phyloP scores from a whole-genome alignment of 2,329 filamentous ascomycete species.

The Chrysosporium queenslandicum region DNA sequence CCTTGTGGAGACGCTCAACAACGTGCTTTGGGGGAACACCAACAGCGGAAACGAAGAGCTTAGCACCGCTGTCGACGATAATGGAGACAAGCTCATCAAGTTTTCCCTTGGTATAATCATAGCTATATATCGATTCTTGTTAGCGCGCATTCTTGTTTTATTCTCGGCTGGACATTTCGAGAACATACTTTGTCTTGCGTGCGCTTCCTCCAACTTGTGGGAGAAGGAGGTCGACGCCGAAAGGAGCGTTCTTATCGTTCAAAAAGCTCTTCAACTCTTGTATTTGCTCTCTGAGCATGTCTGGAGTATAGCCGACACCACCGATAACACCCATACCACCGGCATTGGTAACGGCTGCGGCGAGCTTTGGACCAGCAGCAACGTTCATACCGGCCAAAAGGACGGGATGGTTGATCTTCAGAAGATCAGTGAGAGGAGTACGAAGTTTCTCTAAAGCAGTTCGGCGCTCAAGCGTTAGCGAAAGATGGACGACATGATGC shows the following conservation, averaged over 20 bases:
- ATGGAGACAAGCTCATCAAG: conserved; percentile 82
- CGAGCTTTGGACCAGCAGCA: conserved; percentile 88
- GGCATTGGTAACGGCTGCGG: conserved; percentile 92
- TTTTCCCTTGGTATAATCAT: conserved; percentile 99
- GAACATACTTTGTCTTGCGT: conserved; percentile 73
- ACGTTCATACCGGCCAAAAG: conserved; percentile 99
- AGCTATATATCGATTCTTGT: conserved; percentile 47
- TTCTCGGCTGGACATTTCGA: not conserved
- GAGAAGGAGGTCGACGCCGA: conserved; percentile 85
- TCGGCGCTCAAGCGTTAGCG: conserved; percentile 19
- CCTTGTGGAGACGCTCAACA: conserved; percentile 79
- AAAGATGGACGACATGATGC: not conserved
- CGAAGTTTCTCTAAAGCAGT: conserved; percentile 63
- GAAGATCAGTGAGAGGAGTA: conserved; percentile 85
- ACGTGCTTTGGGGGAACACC: conserved; percentile 82
- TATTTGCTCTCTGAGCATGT: conserved; percentile 94
- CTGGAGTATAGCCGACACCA: conserved; percentile 81
- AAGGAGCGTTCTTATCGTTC: conserved; percentile 82
- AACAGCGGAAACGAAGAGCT: conserved; percentile 92
- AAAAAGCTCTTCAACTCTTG: conserved; percentile 84
- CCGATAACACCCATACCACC: conserved; percentile 95
- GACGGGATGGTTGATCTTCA: conserved; percentile 95
- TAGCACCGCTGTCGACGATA: conserved; percentile 82
- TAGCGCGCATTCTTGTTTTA: conserved; percentile 11
- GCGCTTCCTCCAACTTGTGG: conserved; percentile 91